Evolutionary conservation across 148 eudicot species (phyloP), one percentile per base, ranked within the genome.

Genomic region (Arbutus unedo): DNA sequence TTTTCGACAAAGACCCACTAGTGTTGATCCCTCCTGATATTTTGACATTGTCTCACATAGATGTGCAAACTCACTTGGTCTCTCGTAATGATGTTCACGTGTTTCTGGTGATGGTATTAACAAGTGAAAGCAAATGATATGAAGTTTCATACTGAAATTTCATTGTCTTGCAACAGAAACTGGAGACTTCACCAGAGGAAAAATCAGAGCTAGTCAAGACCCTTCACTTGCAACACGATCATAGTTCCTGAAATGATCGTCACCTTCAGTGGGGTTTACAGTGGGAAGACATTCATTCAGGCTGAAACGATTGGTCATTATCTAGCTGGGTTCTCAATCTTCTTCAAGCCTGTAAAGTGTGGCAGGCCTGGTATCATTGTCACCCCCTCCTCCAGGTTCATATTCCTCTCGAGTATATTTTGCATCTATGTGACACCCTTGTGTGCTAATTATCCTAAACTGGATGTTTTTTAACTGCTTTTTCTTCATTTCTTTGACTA

Each of bases 261-360:
- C 0, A 91, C 94, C 94, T 80, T 94, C 25, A 79, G 91, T 77
- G 95, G 98, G 53, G 92, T 93, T 0, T 91, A 92, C 95, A 94
- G 90, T 60, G 93, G 95, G 48, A 92, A 92, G 87, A 89, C 93
- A 41, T 92, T 93, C 87, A 93, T 89, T 81, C 91, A 93, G 87
- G 95, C 93, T 41, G 97, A 92, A 81, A 93, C 90, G 92, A 93
- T 92, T 57, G 91, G 92, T n/a, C 98, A 91, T 82, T 92, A 90
- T 71, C 88, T 92, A 31, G 94, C 94, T 8, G 95, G 92, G 89
- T 94, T 94, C 74, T 92, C 95, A 21, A 94, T 92, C 74, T 88
- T 90, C 11, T 92, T 91, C 94, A 92, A 94, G 90, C 98, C 95
- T 6, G 94, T 92, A 51, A 92, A 90, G 91, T 94, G 90, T 55